These are phyloP conservation scores for Edaphochlamys debaryana DNA, from an alignment of 139 green algal species.

Conservation along the genomic window DNA sequence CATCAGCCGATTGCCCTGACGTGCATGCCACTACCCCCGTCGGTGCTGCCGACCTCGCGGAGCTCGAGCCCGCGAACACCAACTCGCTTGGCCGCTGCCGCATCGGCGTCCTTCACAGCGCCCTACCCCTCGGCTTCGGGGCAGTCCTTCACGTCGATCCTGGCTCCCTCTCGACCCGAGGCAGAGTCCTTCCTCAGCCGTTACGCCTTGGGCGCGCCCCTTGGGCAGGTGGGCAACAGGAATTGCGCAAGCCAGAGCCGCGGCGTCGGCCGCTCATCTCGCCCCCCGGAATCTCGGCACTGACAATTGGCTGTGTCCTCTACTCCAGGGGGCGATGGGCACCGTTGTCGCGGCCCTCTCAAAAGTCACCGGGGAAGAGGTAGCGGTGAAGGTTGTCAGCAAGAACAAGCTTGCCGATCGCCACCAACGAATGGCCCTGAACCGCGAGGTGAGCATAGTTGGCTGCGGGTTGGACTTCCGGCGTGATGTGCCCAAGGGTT, in stretches of 20 bases:
- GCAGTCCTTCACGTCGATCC: neutral
- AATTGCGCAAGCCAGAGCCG: neutral
- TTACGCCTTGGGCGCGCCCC: neutral
- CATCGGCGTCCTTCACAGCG: neutral
- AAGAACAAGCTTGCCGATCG: constrained; percentile 3
- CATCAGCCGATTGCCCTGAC: too few relatives aligned
- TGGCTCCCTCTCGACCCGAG: neutral
- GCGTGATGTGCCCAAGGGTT: too few relatives aligned
- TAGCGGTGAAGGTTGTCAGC: constrained; percentile 10
- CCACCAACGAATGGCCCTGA: constrained; percentile 11
- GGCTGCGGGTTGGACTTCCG: too few relatives aligned
- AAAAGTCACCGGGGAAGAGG: neutral
- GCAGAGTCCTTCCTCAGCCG: constrained; percentile 9
- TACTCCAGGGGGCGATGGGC: neutral
- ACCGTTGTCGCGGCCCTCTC: neutral
- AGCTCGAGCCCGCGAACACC: too few relatives aligned
- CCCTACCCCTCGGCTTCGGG: neutral
- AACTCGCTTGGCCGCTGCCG: too few relatives aligned
- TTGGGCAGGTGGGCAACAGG: constrained; percentile 6
- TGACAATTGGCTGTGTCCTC: neutral
- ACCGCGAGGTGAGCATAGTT: constrained; percentile 22
- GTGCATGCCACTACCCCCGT: too few relatives aligned
- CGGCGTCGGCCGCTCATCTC: too few relatives aligned
- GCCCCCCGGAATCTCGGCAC: neutral
- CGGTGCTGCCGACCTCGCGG: too few relatives aligned